A percentile compares a stretch with the other conserved stretches of the same genome.
Evolutionary conservation across 176 grass and related monocot species (phyloP).

Genomic region (Guadua angustifolia): DNA sequence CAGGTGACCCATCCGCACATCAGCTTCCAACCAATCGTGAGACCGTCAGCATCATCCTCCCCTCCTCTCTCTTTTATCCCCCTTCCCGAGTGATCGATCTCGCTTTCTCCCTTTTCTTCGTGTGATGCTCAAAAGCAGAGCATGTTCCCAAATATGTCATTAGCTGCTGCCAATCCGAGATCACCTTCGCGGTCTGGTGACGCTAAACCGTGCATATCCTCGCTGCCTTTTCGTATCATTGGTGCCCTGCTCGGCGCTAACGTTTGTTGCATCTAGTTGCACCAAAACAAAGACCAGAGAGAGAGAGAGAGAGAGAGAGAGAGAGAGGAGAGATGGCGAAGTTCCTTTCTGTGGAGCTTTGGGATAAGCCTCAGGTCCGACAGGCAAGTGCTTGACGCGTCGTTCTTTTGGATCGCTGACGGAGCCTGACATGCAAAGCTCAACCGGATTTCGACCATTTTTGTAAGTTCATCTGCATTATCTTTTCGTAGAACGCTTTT

Average conservation of each 20-base stretch:
- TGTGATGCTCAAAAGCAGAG: not conserved
- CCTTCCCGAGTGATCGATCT: not conserved
- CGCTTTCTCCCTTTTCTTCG: not conserved
- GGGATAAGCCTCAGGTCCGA: too few species aligned
- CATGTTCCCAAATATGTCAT: not conserved
- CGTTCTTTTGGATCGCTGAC: too few species aligned
- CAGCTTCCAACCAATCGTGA: slow-evolving; percentile 1
- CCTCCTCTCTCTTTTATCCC: not conserved
- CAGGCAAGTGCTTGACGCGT: too few species aligned
- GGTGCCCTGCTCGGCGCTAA: not conserved
- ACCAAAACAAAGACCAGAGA: too few species aligned
- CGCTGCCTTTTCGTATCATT: not conserved
- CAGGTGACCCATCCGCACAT: not conserved
- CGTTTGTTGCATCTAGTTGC: not conserved
- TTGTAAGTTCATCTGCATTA: too few species aligned
- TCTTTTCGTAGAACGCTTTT: too few species aligned
- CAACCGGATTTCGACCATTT: too few species aligned
- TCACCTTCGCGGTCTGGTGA: slow-evolving; percentile 9
- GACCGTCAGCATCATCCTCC: not conserved
- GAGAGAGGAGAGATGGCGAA: too few species aligned
- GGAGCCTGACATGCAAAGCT: too few species aligned
- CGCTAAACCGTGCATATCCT: not conserved
- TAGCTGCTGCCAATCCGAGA: slow-evolving; percentile 1
- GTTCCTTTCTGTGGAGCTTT: too few species aligned
- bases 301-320: too few species aligned